Percentiles rank a stretch among this genome's conserved stretches.
These are phyloP conservation scores for Viridothelium virens DNA, from an alignment of 495 filamentous ascomycete genomes.

Conservation along the genomic window DNA sequence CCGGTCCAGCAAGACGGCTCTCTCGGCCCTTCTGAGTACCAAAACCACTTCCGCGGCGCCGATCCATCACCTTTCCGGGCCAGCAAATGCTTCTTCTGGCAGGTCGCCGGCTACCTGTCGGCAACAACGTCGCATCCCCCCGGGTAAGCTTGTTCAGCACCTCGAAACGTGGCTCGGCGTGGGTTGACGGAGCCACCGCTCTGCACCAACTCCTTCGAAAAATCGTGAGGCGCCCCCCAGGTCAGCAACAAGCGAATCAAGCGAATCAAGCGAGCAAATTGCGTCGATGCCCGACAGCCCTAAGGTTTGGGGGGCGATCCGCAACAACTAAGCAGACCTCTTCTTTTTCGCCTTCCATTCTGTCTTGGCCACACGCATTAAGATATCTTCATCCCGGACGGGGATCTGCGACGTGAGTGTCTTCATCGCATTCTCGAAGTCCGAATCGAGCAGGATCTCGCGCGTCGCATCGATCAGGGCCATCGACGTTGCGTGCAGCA, in stretches of 20 bases:
- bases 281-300: not conserved
- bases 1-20: not conserved
- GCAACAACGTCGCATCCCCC: not conserved
- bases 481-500: conserved; percentile 83
- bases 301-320: not conserved
- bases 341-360: conserved; percentile 72
- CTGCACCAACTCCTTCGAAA: not conserved
- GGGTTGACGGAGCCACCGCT: not conserved
- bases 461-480: conserved; percentile 89
- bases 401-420: conserved; percentile 93
- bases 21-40: not conserved
- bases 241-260: not conserved
- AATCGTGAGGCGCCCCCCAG: conserved; percentile 1
- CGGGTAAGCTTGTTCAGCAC: not conserved
- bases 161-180: not conserved
- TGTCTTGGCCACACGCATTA: conserved; percentile 88
- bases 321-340: conserved; percentile 14
- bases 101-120: not conserved
- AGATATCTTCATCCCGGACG: conserved; percentile 84
- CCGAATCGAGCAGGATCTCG: conserved; percentile 83
- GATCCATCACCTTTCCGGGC: not conserved
- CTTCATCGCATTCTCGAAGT: conserved; percentile 98
- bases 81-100: conserved; percentile 7
- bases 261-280: not conserved
- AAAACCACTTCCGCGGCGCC: conserved; percentile 9